Evolutionary conservation across 2,329 filamentous ascomycete genomes (phyloP).

Genomic region (Pyricularia pennisetigena): DNA sequence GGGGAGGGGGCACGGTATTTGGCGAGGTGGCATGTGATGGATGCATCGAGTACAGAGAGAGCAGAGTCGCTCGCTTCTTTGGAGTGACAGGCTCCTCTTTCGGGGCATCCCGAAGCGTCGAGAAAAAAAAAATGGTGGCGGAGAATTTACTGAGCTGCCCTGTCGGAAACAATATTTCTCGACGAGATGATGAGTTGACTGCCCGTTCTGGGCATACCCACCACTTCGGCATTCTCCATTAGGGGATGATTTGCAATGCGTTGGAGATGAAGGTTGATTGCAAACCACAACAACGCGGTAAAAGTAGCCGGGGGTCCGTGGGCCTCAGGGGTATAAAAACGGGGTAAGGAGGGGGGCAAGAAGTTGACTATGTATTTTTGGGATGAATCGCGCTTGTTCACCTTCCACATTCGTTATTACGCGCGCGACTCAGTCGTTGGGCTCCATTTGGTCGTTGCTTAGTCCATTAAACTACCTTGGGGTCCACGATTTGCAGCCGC

Average conservation of each 20-base stretch:
- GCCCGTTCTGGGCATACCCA: no score
- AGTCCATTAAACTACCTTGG: not conserved
- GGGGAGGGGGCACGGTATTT: not conserved
- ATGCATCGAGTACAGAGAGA: no score
- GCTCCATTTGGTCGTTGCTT: not conserved
- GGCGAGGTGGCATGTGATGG: no score
- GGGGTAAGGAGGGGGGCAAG: no score
- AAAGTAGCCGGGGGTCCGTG: not conserved
- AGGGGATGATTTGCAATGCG: not conserved
- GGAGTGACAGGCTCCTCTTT: no score
- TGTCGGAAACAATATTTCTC: no score
- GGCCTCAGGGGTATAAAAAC: not conserved
- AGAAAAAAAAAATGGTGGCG: no score
- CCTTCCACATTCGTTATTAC: not conserved
- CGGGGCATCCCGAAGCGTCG: no score
- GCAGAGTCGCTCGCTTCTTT: no score
- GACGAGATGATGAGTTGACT: no score
- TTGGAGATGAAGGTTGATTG: not conserved
- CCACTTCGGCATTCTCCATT: not conserved
- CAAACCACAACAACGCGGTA: not conserved
- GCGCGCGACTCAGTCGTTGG: not conserved
- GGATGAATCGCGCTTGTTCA: not conserved
- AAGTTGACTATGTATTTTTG: not conserved
- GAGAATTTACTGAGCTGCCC: no score
- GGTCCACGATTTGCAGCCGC: not conserved